These are phyloP conservation scores for Talaromyces ruber DNA, from an alignment of 495 filamentous ascomycete genomes.

Conservation along the genomic window DNA sequence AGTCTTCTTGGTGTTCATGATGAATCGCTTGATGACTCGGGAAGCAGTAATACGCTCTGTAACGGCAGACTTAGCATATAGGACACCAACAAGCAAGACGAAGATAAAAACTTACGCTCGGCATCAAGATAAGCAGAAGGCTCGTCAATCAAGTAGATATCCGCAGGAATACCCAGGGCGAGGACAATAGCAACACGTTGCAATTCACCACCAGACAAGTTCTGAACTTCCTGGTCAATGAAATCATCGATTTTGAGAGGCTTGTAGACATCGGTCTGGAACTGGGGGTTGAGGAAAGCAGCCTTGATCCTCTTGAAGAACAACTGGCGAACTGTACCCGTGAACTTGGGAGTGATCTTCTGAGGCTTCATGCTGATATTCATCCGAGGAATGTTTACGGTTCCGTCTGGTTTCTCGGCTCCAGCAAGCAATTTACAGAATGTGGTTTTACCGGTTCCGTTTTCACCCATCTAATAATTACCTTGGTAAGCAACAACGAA, in stretches of 20 bases:
- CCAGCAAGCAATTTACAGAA: conserved; percentile 96
- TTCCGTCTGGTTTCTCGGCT: conserved; percentile 78
- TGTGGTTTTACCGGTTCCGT: conserved; percentile 91
- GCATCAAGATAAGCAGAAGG: conserved; percentile 93
- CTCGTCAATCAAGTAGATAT: conserved; percentile 98
- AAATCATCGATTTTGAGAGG: conserved; percentile 96
- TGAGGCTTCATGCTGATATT: conserved; percentile 99
- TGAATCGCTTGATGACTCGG: conserved; percentile 97
- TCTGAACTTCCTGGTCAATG: conserved; percentile 98
- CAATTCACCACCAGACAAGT: conserved; percentile 96
- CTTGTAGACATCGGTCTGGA: conserved; percentile 99
- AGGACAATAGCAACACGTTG: conserved; percentile 97
- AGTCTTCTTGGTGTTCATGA: conserved; percentile 99
- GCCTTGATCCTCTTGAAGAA: conserved; percentile 98
- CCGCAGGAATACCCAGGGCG: conserved; percentile 88
- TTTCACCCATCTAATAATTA: conserved; percentile 73
- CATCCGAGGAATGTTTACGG: conserved; percentile 73
- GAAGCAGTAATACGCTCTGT: conserved; percentile 85
- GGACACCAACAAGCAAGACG: neutral
- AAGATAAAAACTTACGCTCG: conserved; percentile 41
- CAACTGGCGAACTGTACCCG: conserved; percentile 87
- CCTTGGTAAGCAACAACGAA: neutral
- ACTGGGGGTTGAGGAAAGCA: conserved; percentile 90
- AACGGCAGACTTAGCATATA: neutral
- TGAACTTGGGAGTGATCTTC: conserved; percentile 97